Base-by-base conservation (phyloP, 2,329 filamentous ascomycete genomes). In the Microdochium nivale region DNA sequence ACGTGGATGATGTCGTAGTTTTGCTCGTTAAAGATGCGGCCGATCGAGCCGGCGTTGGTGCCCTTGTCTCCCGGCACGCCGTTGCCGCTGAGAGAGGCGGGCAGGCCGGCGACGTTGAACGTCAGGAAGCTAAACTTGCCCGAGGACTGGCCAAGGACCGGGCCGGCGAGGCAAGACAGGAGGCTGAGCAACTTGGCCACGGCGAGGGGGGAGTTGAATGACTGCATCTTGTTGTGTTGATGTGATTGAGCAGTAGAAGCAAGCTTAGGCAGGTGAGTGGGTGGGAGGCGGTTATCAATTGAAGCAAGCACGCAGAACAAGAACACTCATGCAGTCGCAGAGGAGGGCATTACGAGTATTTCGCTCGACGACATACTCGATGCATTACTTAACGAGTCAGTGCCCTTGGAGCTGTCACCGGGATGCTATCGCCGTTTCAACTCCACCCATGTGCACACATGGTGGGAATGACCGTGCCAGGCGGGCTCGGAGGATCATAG, bases 91-190 rank as follows among this genome's bases (percentile, higher is more conserved):
- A 78, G 54, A 47, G 71, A 60, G 3, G 61, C 59, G 2, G 75
- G 75, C 1, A 78, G 66, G 47, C 76, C 75, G 24, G 75, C 76
- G 46, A 78, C 73, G 52, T 79, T 79, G 60, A 74, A 72, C 14
- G 70, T 67, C 23, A 78, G 56, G 40, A 71, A 60, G 37, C 70
- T 72, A 62, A 79, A 75, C 16, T 65, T 59, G 48, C 71, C 68
- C 21, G 61, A 59, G 24, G 60, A 60, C 40, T 11, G n/a, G 40
- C 16, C 40, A 3, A 23, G 19, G 21, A 44, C 19, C 16, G 40
- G 40, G 13, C 3, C 5, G 16, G 19, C 21, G 3, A 44, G 40
- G 40, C 40, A 44, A 8, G 40, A 44, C 3, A 44, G 40, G 10
- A 44, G n/a, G 5, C 16, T 19, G 40, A 44, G 40, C 40, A 44